Evolutionary conservation across 108 stramenopile species (phyloP).

Genomic region (Fragilaria crotonensis): DNA sequence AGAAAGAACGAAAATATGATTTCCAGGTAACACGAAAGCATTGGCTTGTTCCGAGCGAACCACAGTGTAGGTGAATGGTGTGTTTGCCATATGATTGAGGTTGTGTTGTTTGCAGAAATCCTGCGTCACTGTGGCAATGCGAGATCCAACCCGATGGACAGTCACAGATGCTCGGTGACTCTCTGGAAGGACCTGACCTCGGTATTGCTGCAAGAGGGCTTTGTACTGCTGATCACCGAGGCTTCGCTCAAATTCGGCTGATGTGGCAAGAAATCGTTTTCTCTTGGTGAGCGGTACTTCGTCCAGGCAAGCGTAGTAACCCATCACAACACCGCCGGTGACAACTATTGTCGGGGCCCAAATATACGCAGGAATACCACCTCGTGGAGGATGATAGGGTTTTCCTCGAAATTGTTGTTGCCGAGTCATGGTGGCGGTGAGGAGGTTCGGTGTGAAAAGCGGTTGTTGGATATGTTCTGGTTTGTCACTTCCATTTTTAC

Average conservation of each 20-base stretch:
- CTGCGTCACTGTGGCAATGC: conserved; percentile 61
- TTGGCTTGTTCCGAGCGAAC: conserved; percentile 67
- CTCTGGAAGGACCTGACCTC: conserved; percentile 39
- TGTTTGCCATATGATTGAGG: neutral
- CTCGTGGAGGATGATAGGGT: neutral
- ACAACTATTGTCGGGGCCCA: conserved; percentile 27
- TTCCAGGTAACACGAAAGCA: conserved; percentile 78
- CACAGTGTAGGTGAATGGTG: conserved; percentile 66
- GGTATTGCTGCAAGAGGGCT: conserved; percentile 38
- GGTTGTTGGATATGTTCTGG: neutral
- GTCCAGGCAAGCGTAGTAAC: conserved; percentile 54
- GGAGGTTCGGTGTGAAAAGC: neutral
- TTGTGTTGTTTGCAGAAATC: conserved; percentile 13
- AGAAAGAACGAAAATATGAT: conserved; percentile 77
- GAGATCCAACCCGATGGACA: conserved; percentile 57
- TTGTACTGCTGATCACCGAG: conserved; percentile 60
- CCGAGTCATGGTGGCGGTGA: neutral
- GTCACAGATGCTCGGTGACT: conserved; percentile 62
- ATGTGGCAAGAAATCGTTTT: conserved; percentile 60
- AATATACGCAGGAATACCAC: conserved; percentile 39
- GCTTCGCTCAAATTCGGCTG: conserved; percentile 36
- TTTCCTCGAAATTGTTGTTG: neutral
- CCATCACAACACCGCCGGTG: conserved; percentile 22
- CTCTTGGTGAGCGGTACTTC: conserved; percentile 65
- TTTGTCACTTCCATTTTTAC: too few species aligned